phyloP scores from a whole-genome alignment of 2,329 filamentous ascomycete species.

The Penicillium sp. region DNA sequence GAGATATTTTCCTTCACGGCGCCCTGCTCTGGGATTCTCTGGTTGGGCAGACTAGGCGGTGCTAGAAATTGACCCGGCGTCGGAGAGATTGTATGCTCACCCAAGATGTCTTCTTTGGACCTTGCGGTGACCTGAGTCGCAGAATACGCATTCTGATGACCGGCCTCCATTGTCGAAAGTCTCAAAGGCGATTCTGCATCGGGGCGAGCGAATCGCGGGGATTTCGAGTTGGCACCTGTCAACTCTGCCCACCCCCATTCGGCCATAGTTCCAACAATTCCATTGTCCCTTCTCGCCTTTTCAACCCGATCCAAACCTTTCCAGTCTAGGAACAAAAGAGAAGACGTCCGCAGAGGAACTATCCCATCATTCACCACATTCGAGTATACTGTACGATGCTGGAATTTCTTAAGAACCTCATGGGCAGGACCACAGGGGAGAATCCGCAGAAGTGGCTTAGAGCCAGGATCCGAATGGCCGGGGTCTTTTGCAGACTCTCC shows the following conservation, averaged over 20 bases:
- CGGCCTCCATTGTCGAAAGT: constrained; percentile 6
- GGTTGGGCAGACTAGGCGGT: constrained; percentile 13
- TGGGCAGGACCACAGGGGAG: constrained; percentile 89
- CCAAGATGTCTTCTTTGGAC: constrained; percentile 4
- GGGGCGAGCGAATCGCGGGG: constrained; percentile 47
- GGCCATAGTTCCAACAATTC: constrained; percentile 85
- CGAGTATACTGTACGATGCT: constrained; percentile 88
- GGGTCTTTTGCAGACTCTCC: constrained; percentile 56
- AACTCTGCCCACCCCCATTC: constrained; percentile 94
- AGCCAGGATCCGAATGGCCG: constrained; percentile 66
- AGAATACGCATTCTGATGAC: neutral
- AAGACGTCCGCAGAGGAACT: constrained; percentile 90
- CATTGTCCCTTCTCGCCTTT: constrained; percentile 88
- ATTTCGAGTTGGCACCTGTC: constrained; percentile 63
- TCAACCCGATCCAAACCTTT: constrained; percentile 88
- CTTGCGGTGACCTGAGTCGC: constrained; percentile 19
- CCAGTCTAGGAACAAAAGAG: constrained; percentile 95
- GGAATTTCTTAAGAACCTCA: constrained; percentile 78
- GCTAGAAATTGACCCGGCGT: constrained; percentile 20
- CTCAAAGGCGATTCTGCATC: constrained; percentile 27
- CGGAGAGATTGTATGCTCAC: constrained; percentile 14
- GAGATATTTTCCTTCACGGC: constrained; percentile 17
- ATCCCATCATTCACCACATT: constrained; percentile 98
- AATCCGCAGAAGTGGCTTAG: constrained; percentile 85
- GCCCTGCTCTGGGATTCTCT: constrained; percentile 4